Base-by-base conservation (phyloP, 441 rosid species). In the Populus hybrid region DNA sequence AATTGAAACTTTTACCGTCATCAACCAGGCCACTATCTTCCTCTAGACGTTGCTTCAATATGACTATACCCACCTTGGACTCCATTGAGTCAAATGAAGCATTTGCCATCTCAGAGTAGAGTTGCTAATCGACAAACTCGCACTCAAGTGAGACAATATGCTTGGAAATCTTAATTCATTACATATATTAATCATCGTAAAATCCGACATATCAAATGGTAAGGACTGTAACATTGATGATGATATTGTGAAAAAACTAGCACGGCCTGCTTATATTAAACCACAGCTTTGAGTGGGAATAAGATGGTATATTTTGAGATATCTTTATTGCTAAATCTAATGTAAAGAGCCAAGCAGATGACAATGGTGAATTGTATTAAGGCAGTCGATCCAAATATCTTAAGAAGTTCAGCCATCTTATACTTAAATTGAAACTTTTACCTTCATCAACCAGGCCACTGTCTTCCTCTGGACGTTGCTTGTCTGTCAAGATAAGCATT, bases 1-100 rank as follows among this genome's bases (percentile, higher is more conserved):
- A 28, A 28, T 28, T 28, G 30, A 28, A 28, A 28, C 30, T 28
- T 28, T 28, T 28, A 28, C 30, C 98, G 19, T 50, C 59, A 14
- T 50, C 59, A 50, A 50, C 59, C 59, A 16, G 59, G n/a, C 59
- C 59, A 50, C n/a, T 16, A n/a, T 50, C 59, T 50, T 50, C n/a
- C 59, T 50, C 59, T 50, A n/a, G 59, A 16, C n/a, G 59, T 50
- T 50, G 59, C 59, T 16, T 50, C 26, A 70, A 38, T 23, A 10
- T 12, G 11, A 68, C 30, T 28, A 67, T 59, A 70, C 61, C 30
- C 75, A 67, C 67, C 73, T 73, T 76, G 85, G 75, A 82, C 75
- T 87, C 79, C 81, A 63, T 21, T 42, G 78, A 79, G 66, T 81
- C 84, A 14, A 76, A 80, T 16, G 84, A 79, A 24, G 57, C 67